Base-by-base conservation (phyloP, 1,284 basidiomycete species). In the Waitea zeae region DNA sequence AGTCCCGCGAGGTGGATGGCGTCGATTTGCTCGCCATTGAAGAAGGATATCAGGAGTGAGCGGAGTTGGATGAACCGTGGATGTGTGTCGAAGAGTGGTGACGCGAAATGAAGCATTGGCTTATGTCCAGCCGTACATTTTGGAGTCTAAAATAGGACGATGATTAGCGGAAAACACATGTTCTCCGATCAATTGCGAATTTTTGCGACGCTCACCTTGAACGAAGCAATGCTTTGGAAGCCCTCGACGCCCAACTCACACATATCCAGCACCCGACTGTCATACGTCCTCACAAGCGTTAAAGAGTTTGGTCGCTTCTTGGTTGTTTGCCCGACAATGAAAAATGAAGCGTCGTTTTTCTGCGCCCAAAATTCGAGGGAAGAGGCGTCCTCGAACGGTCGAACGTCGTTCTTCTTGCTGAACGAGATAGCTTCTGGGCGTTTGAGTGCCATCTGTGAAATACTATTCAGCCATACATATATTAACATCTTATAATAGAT, bases 331-430 rank as follows among this genome's bases (percentile, higher is more conserved):
- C 88, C 93, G 29, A 97, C 64, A 11, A 95, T 59, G 49, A 97
- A 95, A 47, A 98, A 61, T 3, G 76, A 78, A 1, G 92, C 90
- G 47, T 98, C 95, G 58, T 98, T 98, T 61, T 98, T 99, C 24
- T 61, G 49, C 1, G 77, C 63, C 84, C 90, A 99, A 56, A 98
- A 98, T 46, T 88, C 88, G 38, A 99, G 62, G 2, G 86, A 82
- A 12, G 78, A 61, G 3, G 71, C 54, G 41, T 88, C 70, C 48
- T 96, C 93, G 50, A 99, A 97, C 2, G 95, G 95, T 34, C 83
- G 77, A 12, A 97, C 71, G 27, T 64, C 57, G 54, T 97, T 97
- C 60, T 96, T 97, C 58, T 95, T 96, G 38, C 80, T 83, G 59
- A 98, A 99, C 12, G 86, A 73, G 44, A 97, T 83, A 2, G 77